Conservation (phyloP, 2,329 filamentous ascomycete species). For the Spiromastix sp. region DNA sequence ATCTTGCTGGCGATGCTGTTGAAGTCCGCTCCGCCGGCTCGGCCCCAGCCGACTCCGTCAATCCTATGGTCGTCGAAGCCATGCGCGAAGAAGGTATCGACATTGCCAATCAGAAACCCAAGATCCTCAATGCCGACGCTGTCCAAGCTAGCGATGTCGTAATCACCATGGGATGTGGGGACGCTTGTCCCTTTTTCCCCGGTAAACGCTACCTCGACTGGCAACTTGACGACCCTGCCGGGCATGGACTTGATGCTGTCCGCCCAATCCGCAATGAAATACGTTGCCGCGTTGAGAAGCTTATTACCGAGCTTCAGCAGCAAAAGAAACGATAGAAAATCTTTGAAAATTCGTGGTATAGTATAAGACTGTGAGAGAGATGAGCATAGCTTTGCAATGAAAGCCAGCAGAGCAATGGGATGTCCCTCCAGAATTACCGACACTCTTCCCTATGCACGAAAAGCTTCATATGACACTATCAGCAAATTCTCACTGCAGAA, state of each 20-base stretch:
- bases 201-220: constrained; percentile 20
- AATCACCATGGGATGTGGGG: constrained; percentile 21
- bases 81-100: constrained; percentile 21
- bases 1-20: constrained; percentile 12
- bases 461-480: too few species aligned
- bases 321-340: too few species aligned
- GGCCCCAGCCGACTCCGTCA: constrained; percentile 17
- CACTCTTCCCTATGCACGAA: too few species aligned
- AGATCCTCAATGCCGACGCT: constrained; percentile 16
- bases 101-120: constrained; percentile 15
- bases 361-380: too few species aligned
- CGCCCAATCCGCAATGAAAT: constrained; percentile 16
- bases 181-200: constrained; percentile 17
- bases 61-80: constrained; percentile 15
- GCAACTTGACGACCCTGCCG: constrained; percentile 18
- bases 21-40: constrained; percentile 20
- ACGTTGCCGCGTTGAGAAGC: too few species aligned
- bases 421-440: too few species aligned
- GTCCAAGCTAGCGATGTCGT: constrained; percentile 17
- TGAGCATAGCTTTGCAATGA: too few species aligned
- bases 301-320: too few species aligned
- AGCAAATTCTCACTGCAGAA: too few species aligned
- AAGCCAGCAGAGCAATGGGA: too few species aligned
- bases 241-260: constrained; percentile 15
- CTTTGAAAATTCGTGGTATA: too few species aligned